These are phyloP conservation scores for Pichia manshurica DNA, from an alignment of 805 yeast species.

Conservation along the genomic window DNA sequence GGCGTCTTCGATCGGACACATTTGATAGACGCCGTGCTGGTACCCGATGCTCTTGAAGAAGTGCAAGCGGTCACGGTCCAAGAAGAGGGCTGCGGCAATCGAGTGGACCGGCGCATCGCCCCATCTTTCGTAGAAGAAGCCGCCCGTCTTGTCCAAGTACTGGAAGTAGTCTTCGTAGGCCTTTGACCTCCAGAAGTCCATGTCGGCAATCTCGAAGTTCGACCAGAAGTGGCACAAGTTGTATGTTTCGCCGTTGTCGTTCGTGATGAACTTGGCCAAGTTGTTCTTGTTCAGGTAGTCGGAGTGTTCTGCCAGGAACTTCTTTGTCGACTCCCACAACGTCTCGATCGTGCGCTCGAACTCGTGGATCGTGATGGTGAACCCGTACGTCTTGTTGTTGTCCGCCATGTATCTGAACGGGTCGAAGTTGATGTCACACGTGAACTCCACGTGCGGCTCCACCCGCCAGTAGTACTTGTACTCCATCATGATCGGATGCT, in stretches of 20 bases:
- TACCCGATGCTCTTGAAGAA: slow-evolving; percentile 75
- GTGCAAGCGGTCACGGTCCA: slow-evolving; percentile 53
- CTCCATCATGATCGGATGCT: slow-evolving; percentile 50
- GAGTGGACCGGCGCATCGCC: slow-evolving; percentile 94
- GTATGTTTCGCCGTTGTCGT: slow-evolving; percentile 58
- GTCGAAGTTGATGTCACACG: slow-evolving; percentile 59
- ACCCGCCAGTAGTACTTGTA: slow-evolving; percentile 74
- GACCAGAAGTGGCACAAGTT: slow-evolving; percentile 83
- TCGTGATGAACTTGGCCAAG: slow-evolving; percentile 55
- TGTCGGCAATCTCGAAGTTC: slow-evolving; percentile 68
- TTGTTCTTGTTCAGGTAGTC: slow-evolving; percentile 39
- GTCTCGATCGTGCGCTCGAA: slow-evolving; percentile 49
- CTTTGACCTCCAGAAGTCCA: slow-evolving; percentile 58
- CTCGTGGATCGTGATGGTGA: slow-evolving; percentile 61
- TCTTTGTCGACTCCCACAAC: slow-evolving; percentile 52
- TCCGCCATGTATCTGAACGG: slow-evolving; percentile 54
- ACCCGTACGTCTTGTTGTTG: slow-evolving; percentile 57
- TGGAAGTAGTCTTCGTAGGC: slow-evolving; percentile 57
- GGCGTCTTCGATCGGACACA: slow-evolving; percentile 37
- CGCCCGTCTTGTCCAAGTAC: slow-evolving; percentile 60
- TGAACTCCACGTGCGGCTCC: slow-evolving; percentile 59
- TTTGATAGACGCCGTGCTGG: slow-evolving; percentile 47
- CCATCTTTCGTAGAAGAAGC: slow-evolving; percentile 85
- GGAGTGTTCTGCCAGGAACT: slow-evolving; percentile 40
- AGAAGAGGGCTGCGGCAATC: slow-evolving; percentile 59